Conservation (phyloP, 2,329 filamentous ascomycete genomes). For the Pseudogymnoascus sp. region DNA sequence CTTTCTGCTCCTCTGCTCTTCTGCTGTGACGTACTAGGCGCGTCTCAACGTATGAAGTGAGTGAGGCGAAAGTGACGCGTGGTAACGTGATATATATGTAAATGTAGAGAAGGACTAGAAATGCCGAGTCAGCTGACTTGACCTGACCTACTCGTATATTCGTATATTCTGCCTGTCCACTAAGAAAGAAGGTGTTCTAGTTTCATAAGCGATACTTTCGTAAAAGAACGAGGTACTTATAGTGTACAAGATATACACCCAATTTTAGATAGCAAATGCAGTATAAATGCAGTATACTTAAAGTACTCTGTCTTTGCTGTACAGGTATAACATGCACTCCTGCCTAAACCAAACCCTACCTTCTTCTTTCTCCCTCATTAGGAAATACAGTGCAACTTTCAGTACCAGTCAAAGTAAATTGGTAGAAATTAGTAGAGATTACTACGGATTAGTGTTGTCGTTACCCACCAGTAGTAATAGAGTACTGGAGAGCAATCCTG, state of each 20-base stretch:
- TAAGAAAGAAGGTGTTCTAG: not conserved
- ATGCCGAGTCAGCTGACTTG: not conserved
- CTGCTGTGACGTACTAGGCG: not conserved
- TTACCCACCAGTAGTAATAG: not conserved
- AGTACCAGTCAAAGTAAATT: not conserved
- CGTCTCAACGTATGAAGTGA: not conserved
- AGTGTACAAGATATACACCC: not conserved
- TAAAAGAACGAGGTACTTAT: not conserved
- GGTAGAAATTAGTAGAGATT: not conserved
- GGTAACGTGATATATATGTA: not conserved
- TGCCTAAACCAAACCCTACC: slow-evolving; percentile 7
- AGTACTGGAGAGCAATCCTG: too few species aligned
- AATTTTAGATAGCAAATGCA: not conserved
- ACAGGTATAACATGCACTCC: not conserved
- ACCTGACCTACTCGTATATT: too few species aligned
- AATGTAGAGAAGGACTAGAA: too few species aligned
- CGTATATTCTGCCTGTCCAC: not conserved
- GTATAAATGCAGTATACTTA: not conserved
- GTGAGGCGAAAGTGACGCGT: slow-evolving; percentile 1
- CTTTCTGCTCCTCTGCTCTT: too few species aligned
- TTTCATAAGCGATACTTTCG: not conserved
- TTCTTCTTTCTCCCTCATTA: not conserved
- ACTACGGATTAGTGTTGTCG: not conserved
- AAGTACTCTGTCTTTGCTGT: not conserved
- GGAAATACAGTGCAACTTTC: not conserved